Evolutionary conservation across 495 filamentous ascomycete genomes (phyloP).

Genomic region (Penicillium bialowiezense): DNA sequence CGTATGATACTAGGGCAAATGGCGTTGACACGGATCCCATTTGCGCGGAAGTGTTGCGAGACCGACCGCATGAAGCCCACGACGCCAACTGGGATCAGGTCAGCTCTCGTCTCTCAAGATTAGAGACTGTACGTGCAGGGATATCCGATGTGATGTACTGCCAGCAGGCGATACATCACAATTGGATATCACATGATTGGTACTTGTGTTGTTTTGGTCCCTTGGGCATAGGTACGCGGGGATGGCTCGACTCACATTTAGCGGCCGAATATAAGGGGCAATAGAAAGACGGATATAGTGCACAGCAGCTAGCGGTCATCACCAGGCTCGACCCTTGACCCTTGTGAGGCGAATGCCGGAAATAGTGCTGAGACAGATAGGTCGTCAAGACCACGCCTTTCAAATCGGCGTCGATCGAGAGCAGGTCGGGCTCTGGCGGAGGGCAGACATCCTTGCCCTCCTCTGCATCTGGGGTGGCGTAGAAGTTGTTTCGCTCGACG

Average conservation of each 20-base stretch:
- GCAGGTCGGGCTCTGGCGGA: constrained; percentile 18
- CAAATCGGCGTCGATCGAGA: constrained; percentile 16
- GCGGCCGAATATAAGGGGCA: constrained; percentile 18
- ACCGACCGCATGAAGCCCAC: constrained; percentile 25
- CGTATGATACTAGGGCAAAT: constrained; percentile 20
- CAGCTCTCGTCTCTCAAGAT: not conserved
- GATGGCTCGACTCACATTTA: constrained; percentile 12
- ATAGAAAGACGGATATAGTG: constrained; percentile 16
- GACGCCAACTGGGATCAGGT: constrained; percentile 10
- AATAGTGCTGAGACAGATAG: constrained; percentile 26
- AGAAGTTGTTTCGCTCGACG: constrained; percentile 18
- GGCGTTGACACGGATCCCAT: constrained; percentile 20
- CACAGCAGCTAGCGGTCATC: constrained; percentile 21
- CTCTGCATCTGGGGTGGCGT: constrained; percentile 8
- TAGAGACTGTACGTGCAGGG: too few species aligned
- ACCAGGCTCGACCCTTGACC: constrained; percentile 12
- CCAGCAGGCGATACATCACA: not conserved
- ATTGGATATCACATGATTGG: not conserved
- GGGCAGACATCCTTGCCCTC: not conserved
- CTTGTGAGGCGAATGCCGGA: constrained; percentile 15
- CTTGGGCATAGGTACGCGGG: not conserved
- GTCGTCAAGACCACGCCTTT: constrained; percentile 17
- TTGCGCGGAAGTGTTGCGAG: constrained; percentile 5
- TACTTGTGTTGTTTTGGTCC: not conserved
- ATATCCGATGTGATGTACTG: not conserved